Evolutionary conservation across 75 land plant species (phyloP).

Genomic region (Pinus tabuliformis): DNA sequence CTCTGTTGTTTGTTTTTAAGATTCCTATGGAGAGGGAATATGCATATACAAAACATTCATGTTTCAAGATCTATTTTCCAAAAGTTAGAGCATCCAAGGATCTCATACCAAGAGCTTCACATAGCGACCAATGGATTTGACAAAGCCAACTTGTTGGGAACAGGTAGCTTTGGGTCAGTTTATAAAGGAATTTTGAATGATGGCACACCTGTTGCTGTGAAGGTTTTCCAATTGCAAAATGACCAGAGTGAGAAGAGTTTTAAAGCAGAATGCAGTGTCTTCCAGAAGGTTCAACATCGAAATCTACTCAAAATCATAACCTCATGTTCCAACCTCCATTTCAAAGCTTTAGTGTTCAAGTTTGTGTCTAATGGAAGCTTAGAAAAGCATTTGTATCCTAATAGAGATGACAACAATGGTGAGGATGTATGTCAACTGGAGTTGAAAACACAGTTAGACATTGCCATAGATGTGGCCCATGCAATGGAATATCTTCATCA

Average conservation of each 20-base stretch:
- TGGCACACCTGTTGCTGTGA: too few species aligned
- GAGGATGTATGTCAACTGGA: neutral
- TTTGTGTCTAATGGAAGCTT: conserved; percentile 4
- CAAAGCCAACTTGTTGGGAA: too few species aligned
- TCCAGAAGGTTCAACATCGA: conserved; percentile 3
- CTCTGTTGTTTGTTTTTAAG: too few species aligned
- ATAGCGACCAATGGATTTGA: too few species aligned
- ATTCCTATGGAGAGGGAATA: too few species aligned
- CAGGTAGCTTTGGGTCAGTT: too few species aligned
- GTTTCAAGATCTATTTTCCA: too few species aligned
- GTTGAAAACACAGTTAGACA: conserved; percentile 12
- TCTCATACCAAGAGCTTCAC: too few species aligned
- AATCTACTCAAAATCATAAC: neutral
- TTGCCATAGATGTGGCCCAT: conserved; percentile 28
- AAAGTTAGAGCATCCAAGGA: too few species aligned
- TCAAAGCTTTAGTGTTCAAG: neutral
- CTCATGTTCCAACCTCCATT: neutral
- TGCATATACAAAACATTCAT: too few species aligned
- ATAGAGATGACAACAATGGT: neutral
- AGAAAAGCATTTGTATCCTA: neutral
- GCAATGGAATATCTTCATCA: conserved; percentile 35
- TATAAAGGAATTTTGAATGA: too few species aligned
- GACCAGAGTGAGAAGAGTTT: neutral
- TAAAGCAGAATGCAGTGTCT: neutral
- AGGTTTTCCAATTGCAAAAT: too few species aligned